Base-by-base conservation (phyloP, 2,329 filamentous ascomycete species). In the Emergomyces pasteurianus region DNA sequence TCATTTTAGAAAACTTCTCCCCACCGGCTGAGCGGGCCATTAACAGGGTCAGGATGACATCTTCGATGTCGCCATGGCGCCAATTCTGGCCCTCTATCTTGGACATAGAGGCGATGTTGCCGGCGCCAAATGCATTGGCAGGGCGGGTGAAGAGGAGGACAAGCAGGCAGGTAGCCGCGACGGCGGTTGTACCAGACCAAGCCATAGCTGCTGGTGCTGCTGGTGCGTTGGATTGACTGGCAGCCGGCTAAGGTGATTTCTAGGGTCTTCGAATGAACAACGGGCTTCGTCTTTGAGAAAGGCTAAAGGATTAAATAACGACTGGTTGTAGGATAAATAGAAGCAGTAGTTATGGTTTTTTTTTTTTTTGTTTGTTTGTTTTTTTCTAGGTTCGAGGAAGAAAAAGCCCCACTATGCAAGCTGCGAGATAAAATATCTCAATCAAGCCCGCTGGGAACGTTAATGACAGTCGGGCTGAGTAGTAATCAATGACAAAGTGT, bases 21-120 rank as follows among this genome's bases (percentile, higher is more conserved):
- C 83, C 83, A 64, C 83, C 84, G 43, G 81, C 80, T 47, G 81
- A 80, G 63, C 81, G 80, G 50, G 85, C 83, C 72, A 87, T 83
- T 54, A 86, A 76, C 34, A 96, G 79, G 63, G 83, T 86, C 62
- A 95, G 83, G 60, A 96, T 84, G 40, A 88, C 87, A 78, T 96
- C 92, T 79, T 96, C 92, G 69, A 96, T 95, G 74, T 96, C 92
- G 70, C 89, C 89, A 81, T 92, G 88, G 66, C 88, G 87, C 87
- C 87, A 95, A 74, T 95, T 95, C 72, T 89, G 82, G 65, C 90
- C 90, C 74, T 94, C 89, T 59, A 95, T 81, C 72, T 86, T 87
- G 70, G 89, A 88, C 63, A 90, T 82, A 61, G 87, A 85, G 49
- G 88, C 89, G 72, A 95, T 94, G 75, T 95, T 95, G 64, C 91